These are phyloP conservation scores for Yamadazyma atlantica DNA, from an alignment of 1,139 yeast species.

Conservation along the genomic window DNA sequence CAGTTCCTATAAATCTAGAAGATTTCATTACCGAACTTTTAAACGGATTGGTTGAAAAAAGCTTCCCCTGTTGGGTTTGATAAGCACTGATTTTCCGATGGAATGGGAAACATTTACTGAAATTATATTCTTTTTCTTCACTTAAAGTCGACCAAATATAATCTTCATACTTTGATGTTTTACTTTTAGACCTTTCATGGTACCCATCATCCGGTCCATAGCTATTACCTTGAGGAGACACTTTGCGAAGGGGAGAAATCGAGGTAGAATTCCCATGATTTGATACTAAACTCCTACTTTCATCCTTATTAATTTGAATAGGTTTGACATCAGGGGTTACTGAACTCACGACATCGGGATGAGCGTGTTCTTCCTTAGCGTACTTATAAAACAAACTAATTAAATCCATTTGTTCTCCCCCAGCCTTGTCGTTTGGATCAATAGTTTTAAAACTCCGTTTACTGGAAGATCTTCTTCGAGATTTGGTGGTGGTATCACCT, in stretches of 20 bases:
- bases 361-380: conserved; percentile 38
- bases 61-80: conserved; percentile 59
- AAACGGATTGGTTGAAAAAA: conserved; percentile 36
- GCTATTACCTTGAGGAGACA: conserved; percentile 6
- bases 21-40: conserved; percentile 40
- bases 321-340: not conserved
- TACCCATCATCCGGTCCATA: not conserved
- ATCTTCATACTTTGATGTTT: conserved; percentile 20
- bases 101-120: conserved; percentile 79
- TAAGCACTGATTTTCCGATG: conserved; percentile 68
- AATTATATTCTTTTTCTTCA: conserved; percentile 60
- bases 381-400: conserved; percentile 40
- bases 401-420: conserved; percentile 33
- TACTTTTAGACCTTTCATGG: conserved; percentile 6
- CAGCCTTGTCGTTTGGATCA: conserved; percentile 14
- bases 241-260: conserved; percentile 16
- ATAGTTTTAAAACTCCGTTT: conserved; percentile 22
- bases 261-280: conserved; percentile 7
- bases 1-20: conserved; percentile 52
- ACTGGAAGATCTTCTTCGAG: conserved; percentile 24
- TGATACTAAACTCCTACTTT: not conserved
- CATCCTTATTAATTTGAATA: not conserved
- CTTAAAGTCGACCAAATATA: conserved; percentile 25
- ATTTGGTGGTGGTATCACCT: conserved; percentile 7
- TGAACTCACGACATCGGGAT: conserved; percentile 2